Base-by-base conservation (phyloP, 192 early-diverging fungal genomes). In the Umbelopsis sp. region DNA sequence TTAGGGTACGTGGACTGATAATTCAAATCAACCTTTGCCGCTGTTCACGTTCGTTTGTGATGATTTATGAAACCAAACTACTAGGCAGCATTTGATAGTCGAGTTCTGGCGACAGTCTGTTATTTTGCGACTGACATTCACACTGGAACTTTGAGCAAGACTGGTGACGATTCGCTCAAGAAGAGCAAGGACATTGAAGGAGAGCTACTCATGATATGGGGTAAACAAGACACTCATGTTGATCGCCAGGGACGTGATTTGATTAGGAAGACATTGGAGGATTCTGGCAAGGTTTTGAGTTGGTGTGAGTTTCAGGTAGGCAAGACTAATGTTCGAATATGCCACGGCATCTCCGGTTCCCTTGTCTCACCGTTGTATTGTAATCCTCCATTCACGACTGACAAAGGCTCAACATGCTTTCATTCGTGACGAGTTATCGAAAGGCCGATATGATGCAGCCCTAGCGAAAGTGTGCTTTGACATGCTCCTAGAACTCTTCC, bases 51-150 rank as follows among this genome's bases (percentile, higher is more conserved):
- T 32, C 36, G 29, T 66, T 65, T 49, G 45, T 52, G 11, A 43
- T 29, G 12, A 25, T 34, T 24, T 6, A 45, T 65, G 45, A 29
- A n/a, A 22, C 65, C 20, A 32, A 5, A 11, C 43, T 44, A 44
- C 32, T 66, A 80, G 78, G 78, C 78, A 25, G 88, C 88, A 11
- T 85, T 90, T 51, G 89, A 90, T 62, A 70, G 71, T 10, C 72
- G 89, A 7, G 87, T 90, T 6, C 54, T 74, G 24, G 82, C 86
- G 3, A 76, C 77, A 26, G 84, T 88, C 7, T 88, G 89, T 59
- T 88, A 83, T 71, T 87, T 89, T 76, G 85, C 89, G 9, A 91
- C 89, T 0, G 89, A 91, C 71, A 89, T 91, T 44, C 89, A 91
- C 69, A 70, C 72, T 12, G 76, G 76, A 52, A 84, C 88, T 0